Evolutionary conservation across 192 early-diverging fungal genomes (phyloP).

Genomic region (Cladochytrium replicatum): DNA sequence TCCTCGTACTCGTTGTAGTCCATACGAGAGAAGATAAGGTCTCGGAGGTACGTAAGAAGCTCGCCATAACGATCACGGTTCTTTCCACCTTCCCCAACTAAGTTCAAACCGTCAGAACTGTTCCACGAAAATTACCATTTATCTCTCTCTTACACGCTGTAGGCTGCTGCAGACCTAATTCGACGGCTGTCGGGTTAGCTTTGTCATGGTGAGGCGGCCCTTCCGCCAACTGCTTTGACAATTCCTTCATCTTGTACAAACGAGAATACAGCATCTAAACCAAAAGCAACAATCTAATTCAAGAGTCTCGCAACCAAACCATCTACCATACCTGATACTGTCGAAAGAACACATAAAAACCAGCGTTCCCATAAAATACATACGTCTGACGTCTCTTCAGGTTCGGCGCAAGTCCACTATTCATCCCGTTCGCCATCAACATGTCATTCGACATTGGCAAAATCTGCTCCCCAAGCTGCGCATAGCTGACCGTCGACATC

Average conservation of each 20-base stretch:
- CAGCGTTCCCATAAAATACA: conserved; percentile 80
- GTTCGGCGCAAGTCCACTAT: too few relatives aligned
- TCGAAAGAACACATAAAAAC: conserved; percentile 84
- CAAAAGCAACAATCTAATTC: conserved; percentile 2
- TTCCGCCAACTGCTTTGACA: conserved; percentile 48
- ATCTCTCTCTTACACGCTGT: too few relatives aligned
- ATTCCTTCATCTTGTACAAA: conserved; percentile 66
- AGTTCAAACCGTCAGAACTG: too few relatives aligned
- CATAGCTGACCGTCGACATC: too few relatives aligned
- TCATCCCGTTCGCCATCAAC: too few relatives aligned
- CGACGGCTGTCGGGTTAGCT: conserved; percentile 51
- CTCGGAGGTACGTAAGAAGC: conserved; percentile 61
- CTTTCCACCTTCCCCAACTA: too few relatives aligned
- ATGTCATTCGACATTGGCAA: too few relatives aligned
- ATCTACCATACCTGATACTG: conserved; percentile 60
- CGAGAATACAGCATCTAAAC: conserved; percentile 75
- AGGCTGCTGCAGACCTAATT: conserved; percentile 36
- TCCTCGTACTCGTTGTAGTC: conserved; percentile 83
- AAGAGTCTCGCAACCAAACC: too few relatives aligned
- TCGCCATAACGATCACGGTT: conserved; percentile 76
- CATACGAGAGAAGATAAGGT: conserved; percentile 71
- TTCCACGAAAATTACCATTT: too few relatives aligned
- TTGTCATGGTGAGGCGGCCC: conserved; percentile 40
- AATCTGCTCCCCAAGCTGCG: too few relatives aligned
- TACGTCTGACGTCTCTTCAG: conserved; percentile 21